phyloP scores from a whole-genome alignment of 83 land plant genomes.

The Isoetes engelmannii region DNA sequence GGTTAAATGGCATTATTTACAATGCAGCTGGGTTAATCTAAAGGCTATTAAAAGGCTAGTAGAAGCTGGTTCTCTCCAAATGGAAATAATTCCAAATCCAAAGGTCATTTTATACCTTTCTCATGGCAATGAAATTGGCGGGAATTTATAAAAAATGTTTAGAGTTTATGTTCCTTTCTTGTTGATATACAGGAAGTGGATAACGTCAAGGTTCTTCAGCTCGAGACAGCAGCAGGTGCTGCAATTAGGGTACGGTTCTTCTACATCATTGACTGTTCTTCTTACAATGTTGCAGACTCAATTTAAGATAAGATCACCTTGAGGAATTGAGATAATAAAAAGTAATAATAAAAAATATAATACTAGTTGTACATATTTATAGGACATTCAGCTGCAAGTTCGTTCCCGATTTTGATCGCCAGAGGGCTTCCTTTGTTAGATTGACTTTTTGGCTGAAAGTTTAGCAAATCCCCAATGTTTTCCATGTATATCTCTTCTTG shows the following conservation, averaged over 20 bases:
- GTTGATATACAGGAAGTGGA: slow-evolving; percentile 65
- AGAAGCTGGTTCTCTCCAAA: slow-evolving; percentile 81
- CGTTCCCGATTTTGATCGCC: no score
- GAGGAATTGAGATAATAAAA: no score
- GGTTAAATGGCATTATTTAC: not conserved
- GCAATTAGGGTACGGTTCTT: slow-evolving; percentile 70
- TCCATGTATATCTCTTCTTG: no score
- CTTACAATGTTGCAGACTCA: no score
- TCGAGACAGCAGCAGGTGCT: slow-evolving; percentile 98
- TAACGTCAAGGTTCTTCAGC: slow-evolving; percentile 92
- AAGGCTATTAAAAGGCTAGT: slow-evolving; percentile 91
- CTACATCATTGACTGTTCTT: no score
- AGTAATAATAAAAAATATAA: no score
- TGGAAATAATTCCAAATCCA: slow-evolving; percentile 99
- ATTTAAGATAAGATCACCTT: no score
- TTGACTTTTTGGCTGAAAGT: no score
- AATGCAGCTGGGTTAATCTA: slow-evolving; percentile 88
- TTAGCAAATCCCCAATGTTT: no score
- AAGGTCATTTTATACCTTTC: slow-evolving; percentile 42
- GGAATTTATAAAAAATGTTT: not conserved
- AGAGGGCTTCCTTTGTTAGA: no score
- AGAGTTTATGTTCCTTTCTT: not conserved
- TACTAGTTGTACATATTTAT: no score
- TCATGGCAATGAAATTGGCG: not conserved
- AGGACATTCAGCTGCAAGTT: no score